Evolutionary conservation across 768 basidiomycete species (phyloP).

Genomic region (Lactarius deliciosus): DNA sequence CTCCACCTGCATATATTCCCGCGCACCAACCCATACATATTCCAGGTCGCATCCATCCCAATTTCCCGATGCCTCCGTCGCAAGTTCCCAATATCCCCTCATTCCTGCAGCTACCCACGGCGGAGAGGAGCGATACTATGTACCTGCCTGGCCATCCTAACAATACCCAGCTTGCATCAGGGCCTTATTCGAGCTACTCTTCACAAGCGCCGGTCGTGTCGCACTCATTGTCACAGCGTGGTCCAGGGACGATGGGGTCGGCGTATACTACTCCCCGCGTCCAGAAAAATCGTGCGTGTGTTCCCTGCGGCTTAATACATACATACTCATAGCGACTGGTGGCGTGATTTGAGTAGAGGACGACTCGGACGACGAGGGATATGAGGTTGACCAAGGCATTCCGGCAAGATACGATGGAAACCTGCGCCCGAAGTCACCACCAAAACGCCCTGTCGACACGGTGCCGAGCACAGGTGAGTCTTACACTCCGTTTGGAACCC

Average conservation of each 20-base stretch:
- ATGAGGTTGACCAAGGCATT: neutral
- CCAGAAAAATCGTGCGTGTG: neutral
- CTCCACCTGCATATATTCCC: neutral
- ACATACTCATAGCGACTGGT: neutral
- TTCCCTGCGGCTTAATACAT: neutral
- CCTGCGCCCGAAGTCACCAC: neutral
- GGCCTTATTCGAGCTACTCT: neutral
- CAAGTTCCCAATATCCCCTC: too few relatives aligned
- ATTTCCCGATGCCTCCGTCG: neutral
- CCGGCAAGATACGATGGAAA: too few relatives aligned
- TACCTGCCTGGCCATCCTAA: neutral
- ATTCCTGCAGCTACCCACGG: neutral
- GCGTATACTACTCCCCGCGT: neutral
- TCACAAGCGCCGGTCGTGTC: neutral
- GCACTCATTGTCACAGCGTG: neutral
- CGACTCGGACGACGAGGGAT: neutral
- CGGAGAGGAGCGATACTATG: neutral
- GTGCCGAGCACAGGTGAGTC: neutral
- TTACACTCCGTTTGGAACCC: neutral
- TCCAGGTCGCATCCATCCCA: neutral
- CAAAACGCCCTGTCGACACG: rapidly evolving
- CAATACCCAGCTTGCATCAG: neutral
- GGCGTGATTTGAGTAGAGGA: neutral
- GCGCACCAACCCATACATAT: neutral
- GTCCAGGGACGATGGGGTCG: neutral